Evolutionary conservation across 2,329 filamentous ascomycete species (phyloP).

Genomic region (Claviceps humidiphila): DNA sequence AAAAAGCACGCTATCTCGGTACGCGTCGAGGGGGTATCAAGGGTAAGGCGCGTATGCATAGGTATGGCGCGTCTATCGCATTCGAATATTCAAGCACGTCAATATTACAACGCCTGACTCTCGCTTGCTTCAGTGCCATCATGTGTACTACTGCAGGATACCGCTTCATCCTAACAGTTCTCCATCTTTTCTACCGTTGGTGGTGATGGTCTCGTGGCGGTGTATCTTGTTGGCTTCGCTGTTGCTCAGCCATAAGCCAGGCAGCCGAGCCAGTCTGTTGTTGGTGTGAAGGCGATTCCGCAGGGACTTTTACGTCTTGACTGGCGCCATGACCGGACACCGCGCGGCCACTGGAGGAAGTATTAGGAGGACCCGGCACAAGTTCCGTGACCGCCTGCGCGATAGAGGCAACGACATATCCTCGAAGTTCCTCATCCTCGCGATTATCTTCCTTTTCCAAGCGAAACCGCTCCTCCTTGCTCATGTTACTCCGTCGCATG

Average conservation of each 20-base stretch:
- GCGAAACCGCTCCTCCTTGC: constrained; percentile 71
- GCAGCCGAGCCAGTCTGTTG: constrained; percentile 37
- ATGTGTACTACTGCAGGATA: background rate
- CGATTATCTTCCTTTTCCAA: constrained; percentile 68
- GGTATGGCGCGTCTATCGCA: too few species aligned
- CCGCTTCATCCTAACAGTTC: background rate
- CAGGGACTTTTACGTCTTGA: constrained; percentile 48
- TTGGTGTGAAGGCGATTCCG: constrained; percentile 42
- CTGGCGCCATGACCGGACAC: constrained; percentile 8
- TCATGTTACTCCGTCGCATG: constrained; percentile 69
- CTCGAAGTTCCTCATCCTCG: constrained; percentile 63
- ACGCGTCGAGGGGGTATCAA: too few species aligned
- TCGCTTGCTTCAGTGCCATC: background rate
- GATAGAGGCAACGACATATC: constrained; percentile 61
- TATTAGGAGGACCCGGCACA: constrained; percentile 33
- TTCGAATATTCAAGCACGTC: too few species aligned
- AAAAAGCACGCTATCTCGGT: too few species aligned
- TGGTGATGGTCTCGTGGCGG: constrained; percentile 32
- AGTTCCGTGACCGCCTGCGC: constrained; percentile 59
- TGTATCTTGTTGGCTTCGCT: constrained; percentile 26
- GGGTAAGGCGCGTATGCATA: too few species aligned
- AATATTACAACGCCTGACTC: too few species aligned
- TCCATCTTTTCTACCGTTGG: constrained; percentile 12
- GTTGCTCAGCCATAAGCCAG: constrained; percentile 36
- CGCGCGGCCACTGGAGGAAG: constrained; percentile 9